phyloP scores from a whole-genome alignment of 345 rosid species.

The Angophora floribunda region DNA sequence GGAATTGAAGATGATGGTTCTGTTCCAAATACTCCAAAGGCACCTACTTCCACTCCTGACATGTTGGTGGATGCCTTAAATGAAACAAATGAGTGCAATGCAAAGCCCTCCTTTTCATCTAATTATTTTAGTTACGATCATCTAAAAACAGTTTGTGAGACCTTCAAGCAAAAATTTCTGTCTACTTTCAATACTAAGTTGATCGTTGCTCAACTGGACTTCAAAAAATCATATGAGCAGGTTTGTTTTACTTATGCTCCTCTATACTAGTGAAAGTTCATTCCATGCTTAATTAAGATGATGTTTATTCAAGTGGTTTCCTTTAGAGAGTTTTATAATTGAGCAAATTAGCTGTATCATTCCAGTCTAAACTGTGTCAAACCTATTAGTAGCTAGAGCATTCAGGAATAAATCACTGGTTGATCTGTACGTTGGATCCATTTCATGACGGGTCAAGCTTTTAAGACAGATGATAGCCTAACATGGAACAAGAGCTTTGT shows the following conservation, averaged over 20 bases:
- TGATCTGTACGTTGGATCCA: background rate
- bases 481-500: background rate
- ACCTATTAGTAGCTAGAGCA: background rate
- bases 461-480: background rate
- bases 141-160: conserved; percentile 43
- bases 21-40: conserved; percentile 9
- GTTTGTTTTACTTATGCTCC: conserved; percentile 17
- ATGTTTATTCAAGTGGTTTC: background rate
- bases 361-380: background rate
- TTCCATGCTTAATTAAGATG: background rate
- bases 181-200: conserved; percentile 60
- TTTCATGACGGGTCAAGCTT: background rate
- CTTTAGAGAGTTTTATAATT: background rate
- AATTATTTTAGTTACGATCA: conserved; percentile 10
- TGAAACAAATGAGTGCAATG: conserved; percentile 18
- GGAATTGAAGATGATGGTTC: conserved; percentile 14
- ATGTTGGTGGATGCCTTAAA: conserved; percentile 13
- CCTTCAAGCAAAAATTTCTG: conserved; percentile 64
- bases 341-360: background rate
- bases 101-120: conserved; percentile 14
- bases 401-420: background rate
- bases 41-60: background rate
- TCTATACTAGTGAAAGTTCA: background rate
- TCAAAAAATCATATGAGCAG: conserved; percentile 55
- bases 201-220: conserved; percentile 62